Base-by-base conservation (phyloP, 805 yeast genomes). In the Candida manassasensis region DNA sequence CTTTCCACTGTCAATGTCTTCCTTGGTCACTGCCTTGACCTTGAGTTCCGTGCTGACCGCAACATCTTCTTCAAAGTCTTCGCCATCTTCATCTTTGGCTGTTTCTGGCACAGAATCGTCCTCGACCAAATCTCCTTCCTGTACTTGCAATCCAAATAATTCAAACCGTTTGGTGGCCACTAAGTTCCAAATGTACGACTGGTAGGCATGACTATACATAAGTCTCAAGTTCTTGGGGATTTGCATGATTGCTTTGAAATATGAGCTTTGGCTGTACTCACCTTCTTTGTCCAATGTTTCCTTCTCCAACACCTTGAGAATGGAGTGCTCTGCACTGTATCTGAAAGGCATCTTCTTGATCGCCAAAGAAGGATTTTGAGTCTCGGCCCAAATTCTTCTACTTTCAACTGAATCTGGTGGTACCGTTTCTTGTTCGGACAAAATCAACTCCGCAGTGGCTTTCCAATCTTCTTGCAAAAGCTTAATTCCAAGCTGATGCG, bases 181-280 rank as follows among this genome's bases (percentile, higher is more conserved):
- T 35, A 71, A 55, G 53, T 94, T 94, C 99, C 98, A 94, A 19
- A 93, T 75, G 52, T 81, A 93, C 44, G 96, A 86, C 62, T 93
- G 98, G 57, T 94, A 94, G 3, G 98, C 96, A 60, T 93, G 99
- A 2, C 84, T 96, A 53, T 93, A 93, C 94, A 93, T 90, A 39
- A 89, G 77, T 55, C 96, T 72, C 54, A 93, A 67, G 54, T 89
- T 89, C 59, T 96, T 76, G 21, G 98, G 97, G 45, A 93, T 84
- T 38, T 87, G 77, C 82, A 84, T 80, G 29, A 94, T 72, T 2
- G 95, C 93, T 40, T 75, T 77, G 51, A 85, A 79, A 55, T 79
- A 85, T n/a, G 84, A 68, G 36, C 71, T 67, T 3, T 61, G 56
- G 13, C 70, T 53, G 48, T 67, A 81, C 3, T 69, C 74, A 29